Evolutionary conservation across 1,284 basidiomycete species (phyloP), one percentile per base, ranked within the genome.

Genomic region (Marasmius fiardii): DNA sequence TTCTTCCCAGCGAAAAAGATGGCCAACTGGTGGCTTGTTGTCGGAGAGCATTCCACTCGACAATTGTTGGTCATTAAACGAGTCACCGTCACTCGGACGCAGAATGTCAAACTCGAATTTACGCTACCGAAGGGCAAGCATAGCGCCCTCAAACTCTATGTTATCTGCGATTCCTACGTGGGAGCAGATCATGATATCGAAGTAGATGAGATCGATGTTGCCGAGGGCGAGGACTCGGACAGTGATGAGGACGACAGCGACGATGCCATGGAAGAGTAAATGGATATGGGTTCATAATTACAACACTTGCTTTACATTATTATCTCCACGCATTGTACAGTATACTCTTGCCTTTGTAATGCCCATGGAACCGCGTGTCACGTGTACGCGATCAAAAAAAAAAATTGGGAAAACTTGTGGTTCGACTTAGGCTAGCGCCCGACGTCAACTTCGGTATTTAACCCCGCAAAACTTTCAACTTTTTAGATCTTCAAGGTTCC

Each of bases 11-110:
- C 75, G 55, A 88, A 88, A 69, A 98, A 98, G 79, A 84, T 95
- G 71, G 86, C 92, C 55, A 94, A 95, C 66, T 99, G 95, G 95
- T 99, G 95, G 95, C 78, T 98, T 28, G 94, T 98, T 37, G 82
- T 98, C 4, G 95, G 95, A 28, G 93, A 97, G 61, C 84, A 74
- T 56, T 79, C 70, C 66, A 87, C 75, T 62, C 82, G 81, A 58
- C 88, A 91, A 63, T 76, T 99, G 43, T 85, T 95, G 31, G 91
- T 92, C 51, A 98, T 99, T 81, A 98, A 98, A 76, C 90, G 90
- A 57, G 92, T 98, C 21, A 98, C 96, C 0, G 85, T 98, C 60
- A 86, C 82, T 64, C 86, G 85, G 64, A 86, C 77, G 60, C 79
- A 97, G 12, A 74, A 78, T 21, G 87, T 93, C 57, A 93, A 93